Evolutionary conservation across 306 rosid genomes (phyloP).

Genomic region (Pyrus bretschneideri): DNA sequence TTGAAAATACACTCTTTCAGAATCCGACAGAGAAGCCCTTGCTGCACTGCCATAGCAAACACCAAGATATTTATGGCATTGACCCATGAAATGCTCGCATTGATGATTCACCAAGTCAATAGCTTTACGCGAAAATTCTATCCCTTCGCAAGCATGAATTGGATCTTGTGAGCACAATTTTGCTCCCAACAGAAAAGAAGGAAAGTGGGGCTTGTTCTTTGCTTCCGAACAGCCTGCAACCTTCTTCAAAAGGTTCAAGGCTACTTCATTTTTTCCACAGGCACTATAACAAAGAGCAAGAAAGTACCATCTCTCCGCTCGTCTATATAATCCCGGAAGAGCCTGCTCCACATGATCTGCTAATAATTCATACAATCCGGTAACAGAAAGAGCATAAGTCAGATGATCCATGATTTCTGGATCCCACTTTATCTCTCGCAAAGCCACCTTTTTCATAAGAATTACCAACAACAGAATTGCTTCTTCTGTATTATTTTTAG

Average conservation of each 20-base stretch:
- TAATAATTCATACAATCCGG: constrained; percentile 56
- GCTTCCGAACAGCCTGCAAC: constrained; percentile 71
- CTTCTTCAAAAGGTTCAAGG: constrained; percentile 69
- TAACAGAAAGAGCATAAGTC: constrained; percentile 68
- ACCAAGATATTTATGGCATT: constrained; percentile 61
- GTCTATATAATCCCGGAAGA: constrained; percentile 57
- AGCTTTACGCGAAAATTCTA: constrained; percentile 39
- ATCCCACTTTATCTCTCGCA: constrained; percentile 70
- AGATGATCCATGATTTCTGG: constrained; percentile 68
- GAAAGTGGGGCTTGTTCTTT: constrained; percentile 46
- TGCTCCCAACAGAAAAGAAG: constrained; percentile 64
- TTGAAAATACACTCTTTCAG: constrained; percentile 56
- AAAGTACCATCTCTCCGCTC: constrained; percentile 78
- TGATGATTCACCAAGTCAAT: constrained; percentile 38
- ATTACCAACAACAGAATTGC: constrained; percentile 60
- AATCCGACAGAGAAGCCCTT: constrained; percentile 64
- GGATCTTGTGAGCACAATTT: constrained; percentile 64
- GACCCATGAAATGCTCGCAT: constrained; percentile 49
- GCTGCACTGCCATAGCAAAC: constrained; percentile 70
- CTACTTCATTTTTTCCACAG: constrained; percentile 55
- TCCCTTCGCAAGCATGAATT: constrained; percentile 50
- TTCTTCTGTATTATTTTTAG: constrained; percentile 61
- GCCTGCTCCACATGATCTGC: constrained; percentile 73
- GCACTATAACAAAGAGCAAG: constrained; percentile 92
- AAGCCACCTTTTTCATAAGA: constrained; percentile 53